These are phyloP conservation scores for Dipteronia dyeriana DNA, from an alignment of 345 rosid species.

Conservation along the genomic window DNA sequence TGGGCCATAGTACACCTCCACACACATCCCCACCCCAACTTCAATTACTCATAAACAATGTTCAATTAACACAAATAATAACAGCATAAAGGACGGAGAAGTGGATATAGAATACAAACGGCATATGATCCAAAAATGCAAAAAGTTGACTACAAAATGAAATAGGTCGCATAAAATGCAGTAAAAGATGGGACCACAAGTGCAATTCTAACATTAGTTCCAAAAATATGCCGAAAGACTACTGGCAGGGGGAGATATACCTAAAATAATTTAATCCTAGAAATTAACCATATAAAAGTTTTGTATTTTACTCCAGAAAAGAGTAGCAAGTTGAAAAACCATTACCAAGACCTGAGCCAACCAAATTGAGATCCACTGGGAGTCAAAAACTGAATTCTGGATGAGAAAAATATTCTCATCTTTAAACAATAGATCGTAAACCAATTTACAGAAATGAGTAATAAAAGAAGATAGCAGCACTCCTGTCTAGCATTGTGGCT, in stretches of 20 bases:
- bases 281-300: neutral
- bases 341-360: neutral
- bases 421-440: neutral
- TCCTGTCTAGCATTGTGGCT: neutral
- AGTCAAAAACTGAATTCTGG: constrained; percentile 1
- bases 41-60: neutral
- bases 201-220: neutral
- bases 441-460: neutral
- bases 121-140: neutral
- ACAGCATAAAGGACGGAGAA: neutral
- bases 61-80: neutral
- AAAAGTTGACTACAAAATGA: neutral
- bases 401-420: neutral
- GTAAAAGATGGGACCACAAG: neutral
- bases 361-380: neutral
- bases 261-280: neutral
- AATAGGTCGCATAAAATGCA: neutral
- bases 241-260: neutral
- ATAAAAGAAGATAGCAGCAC: neutral
- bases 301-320: neutral
- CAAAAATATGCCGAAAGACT: constrained; percentile 1
- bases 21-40: neutral
- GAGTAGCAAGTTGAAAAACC: neutral
- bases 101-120: neutral
- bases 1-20: neutral